Evolutionary conservation across 2,329 filamentous ascomycete species (phyloP), one percentile per base, ranked within the genome.

Genomic region (Hymenoscyphus fructigenus): DNA sequence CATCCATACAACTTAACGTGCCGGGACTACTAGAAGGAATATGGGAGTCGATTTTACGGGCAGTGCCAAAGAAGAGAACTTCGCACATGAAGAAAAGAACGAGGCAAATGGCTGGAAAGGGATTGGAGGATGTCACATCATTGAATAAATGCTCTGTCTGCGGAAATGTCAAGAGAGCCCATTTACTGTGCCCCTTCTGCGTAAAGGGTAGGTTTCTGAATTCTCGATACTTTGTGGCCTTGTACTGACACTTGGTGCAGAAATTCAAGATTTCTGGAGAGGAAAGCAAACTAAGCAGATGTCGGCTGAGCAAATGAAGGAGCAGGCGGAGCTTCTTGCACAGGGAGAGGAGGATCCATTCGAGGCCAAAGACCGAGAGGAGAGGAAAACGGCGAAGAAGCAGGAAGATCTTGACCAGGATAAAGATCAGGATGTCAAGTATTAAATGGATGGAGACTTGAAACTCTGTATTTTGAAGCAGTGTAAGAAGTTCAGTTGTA

Each of bases 1-100:
- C 84, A 14, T 79, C 81, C 47, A 81, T 91, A 69, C 83, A 79
- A 28, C 77, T 87, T 70, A 86, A 81, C 59, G 81, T 93, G 60
- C 88, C 91, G 5, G 84, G 85, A 5, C 75, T 93, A n/a, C 79
- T 97, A 26, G 88, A 86, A 63, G 91, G 91, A 68, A 88, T 99
- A 73, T 98, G 94, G 94, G 94, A 97, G 71, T 93, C 91, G 5
- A 86, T 99, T 57, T 83, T 99, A 71, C 89, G 89, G 70, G 95
- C 95, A 1, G 95, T 98, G 17, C 95, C 95, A 5, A 99, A 99
- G 85, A 98, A 97, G 82, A 99, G 98, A 86, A 96, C 93, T 38
- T 97, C 94, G 53, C 92, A 99, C 78, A 92, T 92, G 83, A 97
- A 95, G 82, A 97, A 93, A 84, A 86, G 95, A 72, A 89, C 93